Base-by-base conservation (phyloP, 352 stramenopile genomes). In the Pythium pyrilobum region DNA sequence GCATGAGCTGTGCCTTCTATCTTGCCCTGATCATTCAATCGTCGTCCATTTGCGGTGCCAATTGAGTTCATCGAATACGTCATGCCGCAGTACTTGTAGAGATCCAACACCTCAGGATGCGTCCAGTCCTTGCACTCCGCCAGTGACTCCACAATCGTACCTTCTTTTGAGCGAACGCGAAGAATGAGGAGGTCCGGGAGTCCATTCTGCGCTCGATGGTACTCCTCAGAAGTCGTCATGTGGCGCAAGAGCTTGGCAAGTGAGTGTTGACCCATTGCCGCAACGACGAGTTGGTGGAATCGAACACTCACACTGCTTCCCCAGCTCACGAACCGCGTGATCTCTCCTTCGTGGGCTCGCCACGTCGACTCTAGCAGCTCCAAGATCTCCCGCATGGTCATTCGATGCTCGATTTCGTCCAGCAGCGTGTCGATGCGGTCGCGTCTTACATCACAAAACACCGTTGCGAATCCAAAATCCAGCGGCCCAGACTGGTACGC, bases 221-320 rank as follows among this genome's bases (percentile, higher is more conserved):
- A 88, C 37, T 87, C 75, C 27, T 74, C 69, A 6, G 80, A 90
- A 3, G 69, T 85, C 9, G 72, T 49, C 80, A 90, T 90, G 40
- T 87, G 84, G 27, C 62, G 62, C 53, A 90, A 48, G 1, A 90
- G 50, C 0, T 52, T 72, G 12, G 64, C 62, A 8, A 90, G 61
- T 8, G 67, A 36, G 1, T 53, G n/a, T n/a, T 64, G 58, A 0
- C 72, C 77, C 34, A 88, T 74, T 27, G 71, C 73, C n/a, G 69
- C 45, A 25, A 78, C 64, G 7, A 75, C 58, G 2, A 92, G 59
- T 41, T 85, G 56, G 55, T 85, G 68, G 37, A 77, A 85, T 16
- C 57, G 59, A 13, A 92, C 59, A 1, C 64, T 71, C 4, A 70
- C 36, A 31, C 48, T 50, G 8, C 64, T 57, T 23, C 74, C 57